A percentile compares a stretch with the other conserved stretches of the same genome.
Conservation (phyloP, 2,329 filamentous ascomycete genomes). For the Talaromyces rugulosus region DNA sequence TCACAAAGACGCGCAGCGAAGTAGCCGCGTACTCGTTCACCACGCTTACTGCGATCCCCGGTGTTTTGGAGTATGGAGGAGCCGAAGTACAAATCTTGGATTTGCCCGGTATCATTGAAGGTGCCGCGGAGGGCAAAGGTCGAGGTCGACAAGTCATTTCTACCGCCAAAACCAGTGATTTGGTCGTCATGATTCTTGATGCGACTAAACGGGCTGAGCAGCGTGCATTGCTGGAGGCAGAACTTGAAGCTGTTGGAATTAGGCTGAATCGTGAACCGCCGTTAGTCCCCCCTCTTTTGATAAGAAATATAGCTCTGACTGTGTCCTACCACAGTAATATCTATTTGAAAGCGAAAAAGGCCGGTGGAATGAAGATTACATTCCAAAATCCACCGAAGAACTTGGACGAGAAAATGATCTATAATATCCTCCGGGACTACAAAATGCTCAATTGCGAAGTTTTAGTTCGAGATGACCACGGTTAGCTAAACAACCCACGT, state of each 20-base stretch:
- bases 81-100: constrained; percentile 98
- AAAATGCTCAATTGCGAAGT: constrained; percentile 98
- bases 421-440: constrained; percentile 96
- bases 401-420: constrained; percentile 96
- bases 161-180: constrained; percentile 94
- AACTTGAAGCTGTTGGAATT: constrained; percentile 93
- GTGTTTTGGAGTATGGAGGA: constrained; percentile 94
- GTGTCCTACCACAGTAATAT: constrained; percentile 66
- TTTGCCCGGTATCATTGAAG: constrained; percentile 96
- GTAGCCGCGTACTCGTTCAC: constrained; percentile 97
- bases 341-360: constrained; percentile 92
- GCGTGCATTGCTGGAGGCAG: constrained; percentile 79
- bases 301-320: background rate
- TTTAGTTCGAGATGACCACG: constrained; percentile 85
- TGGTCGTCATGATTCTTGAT: constrained; percentile 95
- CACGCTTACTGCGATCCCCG: constrained; percentile 92
- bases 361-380: constrained; percentile 97
- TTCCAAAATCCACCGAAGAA: constrained; percentile 86
- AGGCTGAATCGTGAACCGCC: constrained; percentile 86
- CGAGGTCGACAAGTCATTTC: constrained; percentile 94
- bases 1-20: constrained; percentile 95
- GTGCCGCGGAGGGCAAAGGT: constrained; percentile 91
- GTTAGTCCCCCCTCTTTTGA: constrained; percentile 47
- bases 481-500: constrained; percentile 30
- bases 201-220: constrained; percentile 96